Conservation (phyloP, 352 stramenopile genomes). For the Globisporangium lucens region DNA sequence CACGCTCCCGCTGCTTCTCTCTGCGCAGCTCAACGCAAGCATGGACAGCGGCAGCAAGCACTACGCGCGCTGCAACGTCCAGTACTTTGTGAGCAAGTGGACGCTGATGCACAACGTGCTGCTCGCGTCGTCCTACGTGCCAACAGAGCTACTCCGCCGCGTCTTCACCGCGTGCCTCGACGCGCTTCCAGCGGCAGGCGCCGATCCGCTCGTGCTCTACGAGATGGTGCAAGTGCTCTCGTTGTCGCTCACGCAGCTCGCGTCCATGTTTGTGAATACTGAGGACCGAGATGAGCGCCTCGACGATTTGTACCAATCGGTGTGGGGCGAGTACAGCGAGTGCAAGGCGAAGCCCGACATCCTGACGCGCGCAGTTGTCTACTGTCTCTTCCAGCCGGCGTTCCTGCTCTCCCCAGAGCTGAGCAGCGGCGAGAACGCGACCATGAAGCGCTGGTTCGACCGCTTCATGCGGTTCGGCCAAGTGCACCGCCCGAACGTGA, state of each 20-base stretch:
- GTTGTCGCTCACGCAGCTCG: conserved; percentile 46
- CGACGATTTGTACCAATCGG: conserved; percentile 40
- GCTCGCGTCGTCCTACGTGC: conserved; percentile 43
- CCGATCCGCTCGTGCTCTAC: conserved; percentile 50
- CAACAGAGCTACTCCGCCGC: conserved; percentile 32
- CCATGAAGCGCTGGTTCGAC: conserved; percentile 61
- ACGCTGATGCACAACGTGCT: conserved; percentile 48
- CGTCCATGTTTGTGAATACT: conserved; percentile 24
- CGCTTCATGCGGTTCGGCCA: conserved; percentile 54
- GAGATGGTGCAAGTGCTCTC: conserved; percentile 72
- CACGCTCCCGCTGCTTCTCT: conserved; percentile 37
- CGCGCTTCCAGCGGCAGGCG: conserved; percentile 49
- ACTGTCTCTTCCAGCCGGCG: conserved; percentile 66
- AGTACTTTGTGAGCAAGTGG: conserved; percentile 58
- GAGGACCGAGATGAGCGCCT: conserved; percentile 24
- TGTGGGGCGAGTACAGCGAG: conserved; percentile 73
- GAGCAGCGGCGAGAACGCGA: conserved; percentile 17
- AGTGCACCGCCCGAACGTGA: conserved; percentile 62
- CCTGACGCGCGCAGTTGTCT: conserved; percentile 61
- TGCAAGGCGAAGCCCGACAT: conserved; percentile 66
- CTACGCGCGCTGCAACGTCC: conserved; percentile 29
- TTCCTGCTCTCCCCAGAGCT: conserved; percentile 41
- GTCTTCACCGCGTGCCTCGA: conserved; percentile 47
- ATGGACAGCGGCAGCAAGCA: conserved; percentile 11
- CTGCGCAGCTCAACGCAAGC: conserved; percentile 24